Evolutionary conservation across 768 basidiomycete genomes (phyloP).

Genomic region (Rubroboletus satanas): DNA sequence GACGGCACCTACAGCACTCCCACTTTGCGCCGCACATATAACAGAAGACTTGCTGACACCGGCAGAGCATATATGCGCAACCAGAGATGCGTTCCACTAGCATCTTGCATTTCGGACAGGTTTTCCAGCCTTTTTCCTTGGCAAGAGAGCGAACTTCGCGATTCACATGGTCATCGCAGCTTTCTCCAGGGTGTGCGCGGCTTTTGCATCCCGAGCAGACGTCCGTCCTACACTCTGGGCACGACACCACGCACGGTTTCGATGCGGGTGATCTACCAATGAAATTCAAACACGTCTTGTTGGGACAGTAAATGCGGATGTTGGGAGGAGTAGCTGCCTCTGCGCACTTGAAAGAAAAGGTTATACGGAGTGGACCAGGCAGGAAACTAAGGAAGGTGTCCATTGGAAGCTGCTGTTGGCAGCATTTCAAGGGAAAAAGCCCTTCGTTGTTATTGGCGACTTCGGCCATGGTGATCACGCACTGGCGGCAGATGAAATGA

Average conservation of each 20-base stretch:
- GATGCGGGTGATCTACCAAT: slow-evolving; percentile 38
- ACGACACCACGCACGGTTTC: slow-evolving; percentile 26
- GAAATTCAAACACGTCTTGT: slow-evolving; percentile 48
- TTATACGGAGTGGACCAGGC: slow-evolving; percentile 20
- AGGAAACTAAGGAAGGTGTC: slow-evolving; percentile 32
- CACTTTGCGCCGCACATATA: slow-evolving; percentile 19
- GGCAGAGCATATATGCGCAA: slow-evolving; percentile 59
- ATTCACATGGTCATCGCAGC: slow-evolving; percentile 42
- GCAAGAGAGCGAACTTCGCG: slow-evolving; percentile 48
- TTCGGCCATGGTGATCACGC: slow-evolving; percentile 40
- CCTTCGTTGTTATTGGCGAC: slow-evolving; percentile 46
- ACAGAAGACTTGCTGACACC: slow-evolving; percentile 34
- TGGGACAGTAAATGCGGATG: slow-evolving; percentile 49
- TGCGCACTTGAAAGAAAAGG: slow-evolving; percentile 40
- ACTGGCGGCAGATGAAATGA: slow-evolving; percentile 47
- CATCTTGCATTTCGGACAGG: slow-evolving; percentile 53
- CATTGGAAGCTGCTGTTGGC: slow-evolving; percentile 36
- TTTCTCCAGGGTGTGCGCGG: slow-evolving; percentile 35
- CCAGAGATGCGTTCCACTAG: slow-evolving; percentile 53
- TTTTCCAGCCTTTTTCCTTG: slow-evolving; percentile 48
- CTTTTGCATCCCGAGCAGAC: slow-evolving; percentile 52
- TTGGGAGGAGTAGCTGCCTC: slow-evolving; percentile 45
- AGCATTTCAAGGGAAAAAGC: slow-evolving; percentile 51
- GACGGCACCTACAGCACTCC: background rate
- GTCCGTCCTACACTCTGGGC: slow-evolving; percentile 36